Percentiles rank a stretch among this genome's conserved stretches.
Evolutionary conservation across 75 land plant species (phyloP).

Genomic region (Azolla pinnata): DNA sequence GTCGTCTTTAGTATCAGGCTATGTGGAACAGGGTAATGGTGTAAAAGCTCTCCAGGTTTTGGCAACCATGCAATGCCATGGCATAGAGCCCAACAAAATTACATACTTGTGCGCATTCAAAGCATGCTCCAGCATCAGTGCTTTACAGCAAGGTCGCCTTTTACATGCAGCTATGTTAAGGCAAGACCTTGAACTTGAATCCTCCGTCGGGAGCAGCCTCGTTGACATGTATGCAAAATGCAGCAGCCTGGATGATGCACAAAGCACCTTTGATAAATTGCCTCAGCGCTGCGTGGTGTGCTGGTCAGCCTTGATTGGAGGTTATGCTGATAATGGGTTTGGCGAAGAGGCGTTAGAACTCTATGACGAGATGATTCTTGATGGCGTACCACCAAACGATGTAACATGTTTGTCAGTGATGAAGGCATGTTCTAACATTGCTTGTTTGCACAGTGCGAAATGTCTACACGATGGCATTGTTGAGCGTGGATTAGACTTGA

Average conservation of each 20-base stretch:
- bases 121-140: conserved; percentile 15
- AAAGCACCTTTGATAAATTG: conserved; percentile 30
- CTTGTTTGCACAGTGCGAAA: too few relatives aligned
- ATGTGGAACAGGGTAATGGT: too few relatives aligned
- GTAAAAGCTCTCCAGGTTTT: too few relatives aligned
- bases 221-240: conserved; percentile 54
- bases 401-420: conserved; percentile 4
- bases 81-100: too few relatives aligned
- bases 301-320: conserved; percentile 50
- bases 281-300: conserved; percentile 24
- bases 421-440: conserved; percentile 8
- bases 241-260: conserved; percentile 37
- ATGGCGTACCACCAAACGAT: not conserved
- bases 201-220: conserved; percentile 31
- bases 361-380: conserved; percentile 21
- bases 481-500: too few relatives aligned
- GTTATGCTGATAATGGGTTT: conserved; percentile 29
- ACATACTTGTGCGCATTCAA: too few relatives aligned
- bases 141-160: conserved; percentile 42
- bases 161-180: conserved; percentile 36
- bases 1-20: too few relatives aligned
- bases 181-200: conserved; percentile 25
- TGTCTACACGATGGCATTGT: too few relatives aligned
- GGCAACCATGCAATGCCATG: too few relatives aligned
- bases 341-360: conserved; percentile 30